Base-by-base conservation (phyloP, 2,329 filamentous ascomycete genomes). In the Colletotrichum endophyticum region DNA sequence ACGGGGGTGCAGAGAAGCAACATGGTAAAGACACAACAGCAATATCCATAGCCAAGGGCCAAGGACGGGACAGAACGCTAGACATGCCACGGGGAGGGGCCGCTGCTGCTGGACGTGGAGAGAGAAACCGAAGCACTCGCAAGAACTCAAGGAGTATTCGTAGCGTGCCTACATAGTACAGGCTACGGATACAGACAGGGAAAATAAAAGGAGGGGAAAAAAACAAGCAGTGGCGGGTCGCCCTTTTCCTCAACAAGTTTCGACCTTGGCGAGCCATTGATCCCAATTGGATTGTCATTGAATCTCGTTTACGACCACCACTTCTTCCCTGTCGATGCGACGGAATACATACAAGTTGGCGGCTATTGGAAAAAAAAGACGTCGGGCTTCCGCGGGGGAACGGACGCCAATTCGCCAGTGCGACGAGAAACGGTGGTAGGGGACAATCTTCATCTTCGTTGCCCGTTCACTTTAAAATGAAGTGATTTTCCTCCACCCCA, bases 161-260 rank as follows among this genome's bases (percentile, higher is more conserved):
- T 22, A 49, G 44, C 44, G 44, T 49, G 3, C 8, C 2, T 8
- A 8, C n/a, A n/a, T n/a, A n/a, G n/a, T n/a, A n/a, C 8, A 39
- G 8, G 8, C 8, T 8, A 44, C 39, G 39, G 19, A 44, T 44
- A 44, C 19, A 22, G 44, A 49, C 44, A 49, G n/a, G 44, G 44
- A 49, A 49, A 49, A 36, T 34, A 8, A 22, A 57, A 57, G 22
- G 27, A 28, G 27, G 53, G 22, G 53, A 28, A 15, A 57, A 53
- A 57, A 28, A 28, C 53, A 28, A 57, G 44, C 53, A n/a, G 59
- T 27, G 53, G 69, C 69, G 73, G 73, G 62, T 64, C 64, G n/a
- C 22, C 34, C 36, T 61, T 25, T 63, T 63, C 27, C 73, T 76
- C 73, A 73, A 73, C 73, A 76, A 73, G 73, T 76, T 76, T 76